phyloP scores from a whole-genome alignment of 1,284 basidiomycete genomes.

The Schizophyllum commune region DNA sequence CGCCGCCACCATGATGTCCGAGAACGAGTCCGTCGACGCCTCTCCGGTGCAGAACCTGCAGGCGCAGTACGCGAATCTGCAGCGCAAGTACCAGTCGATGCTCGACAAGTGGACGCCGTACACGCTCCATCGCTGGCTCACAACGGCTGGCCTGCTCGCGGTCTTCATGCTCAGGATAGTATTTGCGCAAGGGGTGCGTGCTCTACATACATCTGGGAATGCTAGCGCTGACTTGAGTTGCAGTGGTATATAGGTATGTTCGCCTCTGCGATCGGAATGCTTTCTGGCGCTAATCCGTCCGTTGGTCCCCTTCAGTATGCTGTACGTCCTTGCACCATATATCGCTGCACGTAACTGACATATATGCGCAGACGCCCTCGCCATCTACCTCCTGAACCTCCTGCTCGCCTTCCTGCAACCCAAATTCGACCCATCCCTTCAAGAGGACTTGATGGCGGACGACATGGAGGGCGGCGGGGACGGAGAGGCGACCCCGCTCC shows the following conservation, averaged over 20 bases:
- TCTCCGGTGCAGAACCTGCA: slow-evolving; percentile 46
- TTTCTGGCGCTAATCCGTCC: background rate
- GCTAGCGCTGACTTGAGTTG: slow-evolving; percentile 11
- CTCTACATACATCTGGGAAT: slow-evolving; percentile 2
- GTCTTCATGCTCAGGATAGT: slow-evolving; percentile 88
- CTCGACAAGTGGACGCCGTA: slow-evolving; percentile 92
- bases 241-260: slow-evolving; percentile 89
- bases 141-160: slow-evolving; percentile 63
- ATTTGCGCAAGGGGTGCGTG: slow-evolving; percentile 81
- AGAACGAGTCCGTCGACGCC: slow-evolving; percentile 27
- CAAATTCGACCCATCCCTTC: slow-evolving; percentile 92
- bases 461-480: slow-evolving; percentile 90
- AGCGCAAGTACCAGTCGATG: slow-evolving; percentile 73
- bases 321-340: slow-evolving; percentile 2
- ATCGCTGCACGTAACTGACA: background rate
- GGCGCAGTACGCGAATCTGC: slow-evolving; percentile 40
- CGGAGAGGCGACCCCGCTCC: slow-evolving; percentile 31
- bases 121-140: slow-evolving; percentile 84
- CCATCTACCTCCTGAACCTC: slow-evolving; percentile 90
- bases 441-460: slow-evolving; percentile 88
- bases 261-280: background rate
- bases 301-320: slow-evolving; percentile 6
- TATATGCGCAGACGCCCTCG: slow-evolving; percentile 60
- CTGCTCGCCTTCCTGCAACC: slow-evolving; percentile 87
- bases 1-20: slow-evolving; percentile 35